Base-by-base conservation (phyloP, 116 monocot genomes). In the Dioscorea cayenensis region DNA sequence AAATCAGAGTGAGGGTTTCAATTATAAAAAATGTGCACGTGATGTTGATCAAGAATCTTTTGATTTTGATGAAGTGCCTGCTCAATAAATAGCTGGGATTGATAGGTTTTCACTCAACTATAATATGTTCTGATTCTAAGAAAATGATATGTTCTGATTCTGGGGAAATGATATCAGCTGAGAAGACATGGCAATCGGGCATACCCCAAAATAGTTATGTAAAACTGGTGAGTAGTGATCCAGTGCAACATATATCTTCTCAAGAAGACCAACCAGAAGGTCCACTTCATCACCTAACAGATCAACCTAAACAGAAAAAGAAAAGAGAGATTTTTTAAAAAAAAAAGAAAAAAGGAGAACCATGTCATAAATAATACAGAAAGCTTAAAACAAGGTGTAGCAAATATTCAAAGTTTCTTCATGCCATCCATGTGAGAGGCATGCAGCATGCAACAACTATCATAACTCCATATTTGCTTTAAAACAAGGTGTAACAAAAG, bases 221-320 rank as follows among this genome's bases (percentile, higher is more conserved):
- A 77, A 60, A 58, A 77, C 55, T 11, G 77, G 73, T 36, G 73
- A 73, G 60, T 66, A 66, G 16, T 69, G 64, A 58, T 77, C 61
- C 35, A 81, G 21, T 69, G 58, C 65, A 20, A 64, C 25, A 37
- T 81, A 73, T 73, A 77, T 70, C 66, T 73, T 73, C 69, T 65
- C 69, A 32, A 81, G 73, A 69, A 81, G 51, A 29, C n/a, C 25
- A 23, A 68, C 11, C 10, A 81, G 73, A 29, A 63, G 51, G 64
- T 81, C 81, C 8, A 77, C 77, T 68, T 77, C 64, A 66, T 81
- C 81, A 29, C 81, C 81, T 27, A 81, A 52, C 20, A 77, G 43
- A 73, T 81, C 81, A 9, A 81, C 81, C 81, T 81, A 52, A 17
- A 62, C 8, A 65, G 3, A 1, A 62, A 62, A 17, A 23, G 12